Evolutionary conservation across 108 stramenopile genomes (phyloP), one percentile per base, ranked within the genome.

Genomic region (Parmales sp.): DNA sequence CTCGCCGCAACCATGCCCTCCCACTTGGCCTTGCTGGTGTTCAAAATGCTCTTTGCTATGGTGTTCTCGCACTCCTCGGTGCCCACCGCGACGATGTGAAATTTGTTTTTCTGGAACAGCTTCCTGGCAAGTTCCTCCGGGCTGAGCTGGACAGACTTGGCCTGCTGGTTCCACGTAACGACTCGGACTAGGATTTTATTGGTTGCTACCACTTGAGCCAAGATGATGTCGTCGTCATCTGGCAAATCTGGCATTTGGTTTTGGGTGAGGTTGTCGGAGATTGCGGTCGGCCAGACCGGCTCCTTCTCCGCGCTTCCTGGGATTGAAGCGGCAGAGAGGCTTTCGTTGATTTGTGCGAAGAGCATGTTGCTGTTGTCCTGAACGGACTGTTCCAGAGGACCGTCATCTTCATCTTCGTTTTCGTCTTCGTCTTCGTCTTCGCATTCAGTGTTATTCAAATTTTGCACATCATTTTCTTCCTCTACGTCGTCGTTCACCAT

Each of bases 61-160:
- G 75, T 66, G 51, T 79, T 78, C 39, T 84, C 80, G 36, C 83
- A 84, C 50, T 84, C 83, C 44, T 84, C 77, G 1, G 78, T 77
- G 5, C 83, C 83, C 20, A 84, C 69, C 19, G 37, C 78, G 36
- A 76, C 28, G 5, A 84, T 22, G 38, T 84, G 83, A 63, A 72
- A 79, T 38, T 39, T 54, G 23, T 51, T 72, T 22, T 69, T 31
- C 2, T 45, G 75, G 51, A 79, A 76, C 19, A 79, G 71, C 38
- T 63, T 19, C 44, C 51, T 76, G 20, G 64, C 37, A 31, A 79
- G 36, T 20, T 73, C 75, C n/a, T 79, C 78, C 13, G 75, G 38
- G 11, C 39, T 22, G 45, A 74, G 78, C 36, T 75, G 67, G 22
- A 50, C 74, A n/a, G n/a, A n/a, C 45, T 51, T 76, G 11, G 78